Evolutionary conservation across 306 rosid species (phyloP).

Genomic region (Trichosanthes cucumerina): DNA sequence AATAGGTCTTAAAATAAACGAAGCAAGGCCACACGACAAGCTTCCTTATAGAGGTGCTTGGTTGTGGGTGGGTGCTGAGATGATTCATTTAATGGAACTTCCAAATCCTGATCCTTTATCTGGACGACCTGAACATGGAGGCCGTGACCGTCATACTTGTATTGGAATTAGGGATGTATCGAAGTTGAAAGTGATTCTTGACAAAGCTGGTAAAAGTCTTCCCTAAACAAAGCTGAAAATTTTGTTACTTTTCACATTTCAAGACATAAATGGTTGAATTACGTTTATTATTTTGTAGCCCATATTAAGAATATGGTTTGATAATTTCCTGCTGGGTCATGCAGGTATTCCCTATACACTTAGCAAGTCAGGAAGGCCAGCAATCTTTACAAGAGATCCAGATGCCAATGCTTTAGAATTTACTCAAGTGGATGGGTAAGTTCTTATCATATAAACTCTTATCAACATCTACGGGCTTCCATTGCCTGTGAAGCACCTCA

Average conservation of each 20-base stretch:
- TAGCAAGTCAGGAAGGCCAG: slow-evolving; percentile 93
- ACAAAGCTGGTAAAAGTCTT: slow-evolving; percentile 51
- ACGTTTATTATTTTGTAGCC: background rate
- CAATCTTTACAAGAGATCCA: slow-evolving; percentile 84
- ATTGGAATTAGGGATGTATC: slow-evolving; percentile 64
- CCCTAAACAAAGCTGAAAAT: background rate
- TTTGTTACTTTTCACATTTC: background rate
- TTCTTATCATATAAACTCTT: background rate
- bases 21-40: slow-evolving; percentile 92
- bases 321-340: background rate
- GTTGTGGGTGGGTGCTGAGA: slow-evolving; percentile 97
- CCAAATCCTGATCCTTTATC: slow-evolving; percentile 91
- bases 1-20: slow-evolving; percentile 73
- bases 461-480: background rate
- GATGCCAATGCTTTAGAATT: slow-evolving; percentile 90
- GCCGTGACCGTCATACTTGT: slow-evolving; percentile 89
- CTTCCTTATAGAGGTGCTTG: slow-evolving; percentile 97
- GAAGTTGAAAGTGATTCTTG: slow-evolving; percentile 73
- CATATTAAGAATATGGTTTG: background rate
- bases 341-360: slow-evolving; percentile 85
- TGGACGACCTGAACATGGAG: slow-evolving; percentile 83
- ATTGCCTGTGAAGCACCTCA: background rate
- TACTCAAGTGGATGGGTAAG: slow-evolving; percentile 56
- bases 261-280: background rate
- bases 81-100: slow-evolving; percentile 98